These are phyloP conservation scores for Boletus semigastroideus DNA, from an alignment of 1,284 basidiomycete species.

Conservation along the genomic window DNA sequence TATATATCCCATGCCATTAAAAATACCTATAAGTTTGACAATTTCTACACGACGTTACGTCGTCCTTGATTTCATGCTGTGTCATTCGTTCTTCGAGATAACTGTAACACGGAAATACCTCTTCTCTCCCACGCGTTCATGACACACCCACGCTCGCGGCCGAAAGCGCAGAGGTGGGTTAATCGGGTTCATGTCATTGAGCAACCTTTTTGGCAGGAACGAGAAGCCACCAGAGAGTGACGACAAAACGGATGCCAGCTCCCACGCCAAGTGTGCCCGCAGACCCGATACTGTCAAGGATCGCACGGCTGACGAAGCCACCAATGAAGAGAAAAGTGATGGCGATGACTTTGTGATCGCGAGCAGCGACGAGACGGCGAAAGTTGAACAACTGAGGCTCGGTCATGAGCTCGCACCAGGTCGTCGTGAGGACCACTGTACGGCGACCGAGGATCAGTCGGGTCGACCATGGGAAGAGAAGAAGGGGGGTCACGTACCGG, in stretches of 20 bases:
- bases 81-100: not conserved
- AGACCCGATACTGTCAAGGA: conserved; percentile 62
- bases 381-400: conserved; percentile 70
- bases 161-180: no score
- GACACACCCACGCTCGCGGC: not conserved
- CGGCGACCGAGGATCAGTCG: not conserved
- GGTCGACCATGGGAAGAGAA: not conserved
- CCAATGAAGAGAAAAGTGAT: conserved; percentile 73
- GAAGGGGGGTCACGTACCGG: conserved; percentile 44
- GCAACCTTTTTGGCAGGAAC: conserved; percentile 49
- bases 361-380: conserved; percentile 51
- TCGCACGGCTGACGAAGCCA: conserved; percentile 67
- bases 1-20: not conserved
- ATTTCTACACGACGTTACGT: conserved; percentile 14
- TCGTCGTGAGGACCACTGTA: conserved; percentile 69
- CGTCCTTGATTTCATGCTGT: conserved; percentile 1
- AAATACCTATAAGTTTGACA: not conserved
- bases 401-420: conserved; percentile 84
- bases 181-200: no score
- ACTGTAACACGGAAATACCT: not conserved
- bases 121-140: not conserved
- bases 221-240: conserved; percentile 69
- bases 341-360: conserved; percentile 75
- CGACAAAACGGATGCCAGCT: conserved; percentile 62
- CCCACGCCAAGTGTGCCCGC: conserved; percentile 69